Base-by-base conservation (phyloP, 2,329 filamentous ascomycete genomes). In the Cadophora sp. region DNA sequence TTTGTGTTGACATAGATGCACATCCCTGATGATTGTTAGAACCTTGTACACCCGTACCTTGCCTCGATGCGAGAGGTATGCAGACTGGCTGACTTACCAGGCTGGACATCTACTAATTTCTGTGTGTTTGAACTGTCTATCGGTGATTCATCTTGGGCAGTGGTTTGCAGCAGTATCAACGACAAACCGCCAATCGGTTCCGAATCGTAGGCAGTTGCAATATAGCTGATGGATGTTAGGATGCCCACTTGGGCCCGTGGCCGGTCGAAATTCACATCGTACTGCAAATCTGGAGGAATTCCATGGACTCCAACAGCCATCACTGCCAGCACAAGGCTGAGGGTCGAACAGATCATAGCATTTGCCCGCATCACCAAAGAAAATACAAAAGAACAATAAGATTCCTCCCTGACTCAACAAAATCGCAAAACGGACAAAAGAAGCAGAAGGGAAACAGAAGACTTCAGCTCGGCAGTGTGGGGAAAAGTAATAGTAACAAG, bases 261-360 rank as follows among this genome's bases (percentile, higher is more conserved):
- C n/a, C n/a, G n/a, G n/a, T n/a, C n/a, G n/a, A n/a, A n/a, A n/a
- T n/a, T n/a, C n/a, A n/a, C n/a, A n/a, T n/a, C n/a, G n/a, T n/a
- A n/a, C n/a, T n/a, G n/a, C n/a, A n/a, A n/a, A n/a, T n/a, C n/a
- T n/a, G n/a, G n/a, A n/a, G n/a, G n/a, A n/a, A n/a, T n/a, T n/a
- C n/a, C n/a, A n/a, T 50, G 22, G 8, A 24, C 22, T 11, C 64
- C 48, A 34, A 34, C 34, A 1, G 24, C 65, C 65, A 67, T 53
- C 31, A 48, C 16, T 12, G 61, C 61, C 53, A 67, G 27, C 53
- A 64, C n/a, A 22, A 67, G 61, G 65, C 65, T 67, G 34, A 40
- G 50, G 55, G 40, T 43, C 43, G 34, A 31, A 22, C 55, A 11
- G 12, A n/a, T 46, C 55, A 64, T 61, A 64, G 48, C 65, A 64